phyloP scores from a whole-genome alignment of 2,329 filamentous ascomycete genomes.

The Calonectria henricotiae region DNA sequence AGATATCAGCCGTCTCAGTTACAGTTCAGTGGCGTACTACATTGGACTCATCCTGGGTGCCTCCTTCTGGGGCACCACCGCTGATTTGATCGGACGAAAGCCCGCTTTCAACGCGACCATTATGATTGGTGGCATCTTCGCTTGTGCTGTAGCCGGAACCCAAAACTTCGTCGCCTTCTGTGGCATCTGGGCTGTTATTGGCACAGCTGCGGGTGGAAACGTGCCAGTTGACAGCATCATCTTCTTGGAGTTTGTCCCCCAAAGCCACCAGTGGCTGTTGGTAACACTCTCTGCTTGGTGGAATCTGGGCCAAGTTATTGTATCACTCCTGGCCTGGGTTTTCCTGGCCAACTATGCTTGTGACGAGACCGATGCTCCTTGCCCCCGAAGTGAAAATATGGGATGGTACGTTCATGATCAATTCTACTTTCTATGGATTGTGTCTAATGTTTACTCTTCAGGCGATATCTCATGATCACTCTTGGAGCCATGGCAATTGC shows the following conservation, averaged over 20 bases:
- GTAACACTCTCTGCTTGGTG: constrained; percentile 63
- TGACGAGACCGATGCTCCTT: constrained; percentile 53
- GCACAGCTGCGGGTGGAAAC: constrained; percentile 63
- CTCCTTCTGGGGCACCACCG: constrained; percentile 63
- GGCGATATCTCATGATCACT: constrained; percentile 61
- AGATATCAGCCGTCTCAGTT: constrained; percentile 54
- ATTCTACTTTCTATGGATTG: neutral
- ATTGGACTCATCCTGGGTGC: constrained; percentile 64
- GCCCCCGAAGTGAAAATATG: constrained; percentile 61
- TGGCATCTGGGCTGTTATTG: constrained; percentile 68
- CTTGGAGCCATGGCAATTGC: constrained; percentile 61
- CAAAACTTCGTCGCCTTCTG: constrained; percentile 73
- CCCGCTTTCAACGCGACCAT: constrained; percentile 66
- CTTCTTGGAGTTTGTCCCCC: constrained; percentile 66
- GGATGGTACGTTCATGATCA: constrained; percentile 57
- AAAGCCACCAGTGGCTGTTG: constrained; percentile 63
- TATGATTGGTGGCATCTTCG: constrained; percentile 68
- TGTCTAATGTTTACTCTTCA: constrained; percentile 13
- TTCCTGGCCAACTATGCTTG: constrained; percentile 60
- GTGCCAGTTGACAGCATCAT: constrained; percentile 66
- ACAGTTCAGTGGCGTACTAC: constrained; percentile 58
- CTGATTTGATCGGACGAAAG: constrained; percentile 61
- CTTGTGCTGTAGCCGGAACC: constrained; percentile 71
- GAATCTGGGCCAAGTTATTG: constrained; percentile 66
- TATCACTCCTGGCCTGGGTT: constrained; percentile 56